phyloP scores from a whole-genome alignment of 805 yeast species.

The Ogataea saltuana region DNA sequence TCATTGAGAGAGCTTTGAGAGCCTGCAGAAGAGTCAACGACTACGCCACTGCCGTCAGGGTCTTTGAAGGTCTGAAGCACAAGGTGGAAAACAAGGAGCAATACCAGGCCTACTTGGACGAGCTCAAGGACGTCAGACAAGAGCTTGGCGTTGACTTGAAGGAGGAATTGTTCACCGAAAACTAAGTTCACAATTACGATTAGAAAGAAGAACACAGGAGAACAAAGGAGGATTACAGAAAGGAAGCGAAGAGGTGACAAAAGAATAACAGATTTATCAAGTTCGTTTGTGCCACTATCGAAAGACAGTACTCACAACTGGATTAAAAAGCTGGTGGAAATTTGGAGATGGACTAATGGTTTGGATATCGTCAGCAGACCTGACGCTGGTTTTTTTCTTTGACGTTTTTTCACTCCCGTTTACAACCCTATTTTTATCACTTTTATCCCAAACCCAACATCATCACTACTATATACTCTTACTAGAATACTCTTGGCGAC shows the following conservation, averaged over 20 bases:
- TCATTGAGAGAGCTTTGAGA: constrained; percentile 90
- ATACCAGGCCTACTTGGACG: constrained; percentile 94
- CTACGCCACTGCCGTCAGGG: constrained; percentile 97
- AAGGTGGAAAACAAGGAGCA: constrained; percentile 94
- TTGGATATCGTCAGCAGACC: not conserved
- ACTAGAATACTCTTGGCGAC: constrained; percentile 11
- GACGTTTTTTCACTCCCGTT: constrained; percentile 1
- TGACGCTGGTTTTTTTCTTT: not conserved
- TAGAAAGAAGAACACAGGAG: constrained; percentile 4
- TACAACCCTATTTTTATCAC: not conserved
- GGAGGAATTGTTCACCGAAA: constrained; percentile 70
- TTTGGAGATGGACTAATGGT: not conserved
- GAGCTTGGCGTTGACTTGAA: constrained; percentile 91
- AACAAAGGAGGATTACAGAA: constrained; percentile 4
- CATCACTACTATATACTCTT: constrained; percentile 9
- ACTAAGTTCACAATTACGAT: constrained; percentile 17
- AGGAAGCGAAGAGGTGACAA: constrained; percentile 6
- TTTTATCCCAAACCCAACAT: not conserved
- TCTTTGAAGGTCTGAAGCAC: constrained; percentile 94
- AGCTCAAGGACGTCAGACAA: constrained; percentile 85
- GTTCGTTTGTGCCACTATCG: constrained; percentile 5
- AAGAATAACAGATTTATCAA: not conserved
- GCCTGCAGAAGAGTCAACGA: constrained; percentile 99
- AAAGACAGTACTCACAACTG: constrained; percentile 2
- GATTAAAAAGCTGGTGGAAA: not conserved